Percentiles rank a stretch among this genome's conserved stretches.
Conservation (phyloP, 441 rosid species). For the Hura crepitans region DNA sequence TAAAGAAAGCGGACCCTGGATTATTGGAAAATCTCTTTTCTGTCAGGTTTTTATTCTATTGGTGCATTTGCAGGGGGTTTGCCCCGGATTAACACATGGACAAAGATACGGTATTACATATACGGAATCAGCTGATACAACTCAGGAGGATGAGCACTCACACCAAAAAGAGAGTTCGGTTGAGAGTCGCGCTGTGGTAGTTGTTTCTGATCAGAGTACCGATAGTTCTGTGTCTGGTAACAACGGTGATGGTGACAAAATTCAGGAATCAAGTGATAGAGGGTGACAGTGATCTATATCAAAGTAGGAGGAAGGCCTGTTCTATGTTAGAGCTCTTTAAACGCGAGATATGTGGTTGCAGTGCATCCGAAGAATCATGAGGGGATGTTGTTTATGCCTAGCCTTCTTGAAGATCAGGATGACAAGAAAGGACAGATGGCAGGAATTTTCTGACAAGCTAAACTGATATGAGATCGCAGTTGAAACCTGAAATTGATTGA, state of each 20-base stretch:
- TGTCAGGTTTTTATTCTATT: background rate
- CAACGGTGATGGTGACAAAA: constrained; percentile 19
- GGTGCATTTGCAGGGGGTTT: constrained; percentile 55
- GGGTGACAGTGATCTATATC: constrained; percentile 21
- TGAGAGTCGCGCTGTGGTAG: constrained; percentile 36
- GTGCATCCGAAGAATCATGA: constrained; percentile 8
- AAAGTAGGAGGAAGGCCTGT: constrained; percentile 12
- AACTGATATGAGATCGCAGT: background rate
- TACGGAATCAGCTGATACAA: constrained; percentile 29
- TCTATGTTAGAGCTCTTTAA: background rate
- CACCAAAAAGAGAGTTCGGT: constrained; percentile 29
- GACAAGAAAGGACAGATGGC: background rate
- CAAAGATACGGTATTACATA: constrained; percentile 73
- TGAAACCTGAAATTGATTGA: constrained; percentile 5
- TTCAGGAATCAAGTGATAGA: constrained; percentile 23
- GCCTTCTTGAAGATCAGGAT: constrained; percentile 11
- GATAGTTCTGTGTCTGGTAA: constrained; percentile 22
- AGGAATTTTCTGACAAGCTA: constrained; percentile 2
- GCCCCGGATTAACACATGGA: constrained; percentile 81
- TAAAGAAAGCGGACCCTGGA: background rate
- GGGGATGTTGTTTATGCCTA: background rate
- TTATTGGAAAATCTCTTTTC: background rate
- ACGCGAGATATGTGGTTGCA: constrained; percentile 15
- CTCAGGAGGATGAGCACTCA: constrained; percentile 33
- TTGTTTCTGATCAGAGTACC: constrained; percentile 35